Conservation (phyloP, 192 early-diverging fungal species). For the Kappamyces sp. region DNA sequence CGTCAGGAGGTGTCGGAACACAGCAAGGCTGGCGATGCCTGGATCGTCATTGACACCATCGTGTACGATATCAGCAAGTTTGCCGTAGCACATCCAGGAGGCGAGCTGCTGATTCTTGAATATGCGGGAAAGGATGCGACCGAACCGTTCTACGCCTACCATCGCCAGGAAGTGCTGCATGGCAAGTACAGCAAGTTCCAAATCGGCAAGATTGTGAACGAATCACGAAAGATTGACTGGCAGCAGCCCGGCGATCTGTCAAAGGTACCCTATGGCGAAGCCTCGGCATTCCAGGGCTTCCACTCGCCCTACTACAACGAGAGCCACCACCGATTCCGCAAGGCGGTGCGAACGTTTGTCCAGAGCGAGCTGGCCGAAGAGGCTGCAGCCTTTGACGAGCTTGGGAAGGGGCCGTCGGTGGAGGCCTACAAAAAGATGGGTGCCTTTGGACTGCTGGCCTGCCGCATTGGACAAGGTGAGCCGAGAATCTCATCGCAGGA, state of each 20-base stretch:
- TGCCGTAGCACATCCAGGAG: slow-evolving; percentile 18
- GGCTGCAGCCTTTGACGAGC: slow-evolving; percentile 5
- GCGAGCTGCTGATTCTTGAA: slow-evolving; percentile 8
- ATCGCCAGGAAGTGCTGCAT: slow-evolving; percentile 21
- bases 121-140: slow-evolving; percentile 22
- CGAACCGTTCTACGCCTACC: slow-evolving; percentile 11
- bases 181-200: slow-evolving; percentile 21
- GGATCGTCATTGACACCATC: slow-evolving; percentile 25
- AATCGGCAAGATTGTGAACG: slow-evolving; percentile 13
- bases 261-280: slow-evolving; percentile 19
- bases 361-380: slow-evolving; percentile 2
- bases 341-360: slow-evolving; percentile 4
- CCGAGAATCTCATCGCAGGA: background rate
- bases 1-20: slow-evolving; percentile 23
- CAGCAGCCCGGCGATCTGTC: background rate
- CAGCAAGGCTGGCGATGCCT: slow-evolving; percentile 22
- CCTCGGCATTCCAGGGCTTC: slow-evolving; percentile 10
- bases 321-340: slow-evolving; percentile 14
- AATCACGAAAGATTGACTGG: slow-evolving; percentile 5
- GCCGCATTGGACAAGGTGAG: background rate
- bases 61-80: slow-evolving; percentile 28
- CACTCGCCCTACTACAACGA: slow-evolving; percentile 20
- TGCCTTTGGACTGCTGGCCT: slow-evolving; percentile 13
- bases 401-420: slow-evolving; percentile 2
- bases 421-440: slow-evolving; percentile 9